Base-by-base conservation (phyloP, 139 green algal genomes). In the Desmodesmus armatus region DNA sequence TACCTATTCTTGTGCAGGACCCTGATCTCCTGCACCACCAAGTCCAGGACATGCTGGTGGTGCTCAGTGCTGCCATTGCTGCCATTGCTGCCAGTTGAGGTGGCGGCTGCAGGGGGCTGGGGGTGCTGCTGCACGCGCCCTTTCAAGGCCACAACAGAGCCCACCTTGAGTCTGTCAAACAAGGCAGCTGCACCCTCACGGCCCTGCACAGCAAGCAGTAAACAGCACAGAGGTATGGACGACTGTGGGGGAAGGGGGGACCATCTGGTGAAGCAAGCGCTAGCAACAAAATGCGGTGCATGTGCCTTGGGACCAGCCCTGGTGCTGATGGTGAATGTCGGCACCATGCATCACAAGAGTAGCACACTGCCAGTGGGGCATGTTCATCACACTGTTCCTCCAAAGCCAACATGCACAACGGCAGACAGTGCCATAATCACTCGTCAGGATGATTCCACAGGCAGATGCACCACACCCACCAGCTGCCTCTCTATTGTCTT, bases 401-500 rank as follows among this genome's bases (percentile, higher is more conserved):
- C 13, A 55, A 7, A 55, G 47, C 7, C 15, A 70, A 6, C 60
- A 40, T 13, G 15, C 27, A 35, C n/a, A 39, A 74, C 40, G n/a
- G 77, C 72, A 58, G 81, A 33, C 29, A 82, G 82, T 15, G 58
- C 72, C 40, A 69, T 49, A n/a, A n/a, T n/a, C n/a, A n/a, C n/a
- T n/a, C n/a, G n/a, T n/a, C n/a, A n/a, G n/a, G n/a, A n/a, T n/a
- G n/a, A n/a, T n/a, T n/a, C n/a, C n/a, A n/a, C n/a, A n/a, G n/a
- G n/a, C n/a, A 15, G 74, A 55, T 13, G 73, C 62, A 1, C 29
- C 39, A 80, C 39, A 7, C 77, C 31, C 5, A 81, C 87, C 60
- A 88, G 37, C 35, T 55, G 47, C 1, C 82, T 21, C 82, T 90
- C 87, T 35, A 90, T 63, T 3, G 87, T 90, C 77, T 90, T 90